phyloP scores from a whole-genome alignment of 495 filamentous ascomycete genomes.

The Schizothecium vesticola region DNA sequence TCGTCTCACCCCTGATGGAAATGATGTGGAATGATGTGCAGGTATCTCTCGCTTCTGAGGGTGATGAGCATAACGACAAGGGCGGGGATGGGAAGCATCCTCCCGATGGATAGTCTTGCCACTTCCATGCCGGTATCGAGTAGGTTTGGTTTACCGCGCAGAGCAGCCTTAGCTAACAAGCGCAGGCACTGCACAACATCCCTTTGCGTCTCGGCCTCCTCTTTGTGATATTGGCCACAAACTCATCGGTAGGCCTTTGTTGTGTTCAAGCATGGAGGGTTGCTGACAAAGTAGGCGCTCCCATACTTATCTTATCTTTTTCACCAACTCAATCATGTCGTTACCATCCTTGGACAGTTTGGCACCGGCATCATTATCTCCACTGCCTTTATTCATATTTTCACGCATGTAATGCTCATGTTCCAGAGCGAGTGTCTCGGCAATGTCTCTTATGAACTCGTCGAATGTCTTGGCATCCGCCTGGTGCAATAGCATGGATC shows the following conservation, averaged over 20 bases:
- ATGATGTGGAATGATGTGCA: constrained; percentile 44
- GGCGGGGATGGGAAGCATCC: constrained; percentile 7
- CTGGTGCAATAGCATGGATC: too few species aligned
- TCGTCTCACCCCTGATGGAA: constrained; percentile 42
- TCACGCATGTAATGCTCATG: constrained; percentile 58
- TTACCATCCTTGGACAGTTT: constrained; percentile 64
- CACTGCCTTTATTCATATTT: constrained; percentile 66
- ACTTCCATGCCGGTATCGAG: constrained; percentile 7
- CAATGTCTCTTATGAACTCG: constrained; percentile 52
- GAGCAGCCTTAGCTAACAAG: background rate
- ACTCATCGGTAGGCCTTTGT: constrained; percentile 16
- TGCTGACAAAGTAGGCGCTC: constrained; percentile 25
- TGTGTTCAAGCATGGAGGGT: background rate
- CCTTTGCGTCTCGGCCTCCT: constrained; percentile 53
- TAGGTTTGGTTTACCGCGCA: background rate
- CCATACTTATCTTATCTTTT: constrained; percentile 35
- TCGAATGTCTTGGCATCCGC: constrained; percentile 54
- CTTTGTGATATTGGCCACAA: constrained; percentile 53
- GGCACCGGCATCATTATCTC: constrained; percentile 70
- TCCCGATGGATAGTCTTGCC: constrained; percentile 4
- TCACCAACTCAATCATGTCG: constrained; percentile 30
- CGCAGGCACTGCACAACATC: constrained; percentile 50
- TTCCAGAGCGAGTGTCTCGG: constrained; percentile 60
- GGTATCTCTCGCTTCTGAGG: constrained; percentile 3
- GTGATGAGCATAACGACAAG: background rate